These are phyloP conservation scores for Venturia effusa DNA, from an alignment of 2,329 filamentous ascomycete genomes.

Conservation along the genomic window DNA sequence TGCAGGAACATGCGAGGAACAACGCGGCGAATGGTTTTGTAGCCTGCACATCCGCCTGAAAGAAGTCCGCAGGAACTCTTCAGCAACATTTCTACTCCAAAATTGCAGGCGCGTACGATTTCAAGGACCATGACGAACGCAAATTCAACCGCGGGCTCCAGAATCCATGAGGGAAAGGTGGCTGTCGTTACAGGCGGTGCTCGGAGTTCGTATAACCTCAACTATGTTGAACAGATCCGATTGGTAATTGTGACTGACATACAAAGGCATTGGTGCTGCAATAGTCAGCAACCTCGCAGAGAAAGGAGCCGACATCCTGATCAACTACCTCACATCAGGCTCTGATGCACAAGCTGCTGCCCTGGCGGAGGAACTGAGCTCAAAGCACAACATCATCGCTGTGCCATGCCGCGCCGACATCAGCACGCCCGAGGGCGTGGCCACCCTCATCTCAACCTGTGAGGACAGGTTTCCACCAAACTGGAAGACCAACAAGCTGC, in stretches of 20 bases:
- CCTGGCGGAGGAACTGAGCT: slow-evolving; percentile 44
- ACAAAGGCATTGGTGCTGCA: slow-evolving; percentile 59
- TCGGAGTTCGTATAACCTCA: neutral
- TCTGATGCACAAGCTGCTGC: slow-evolving; percentile 41
- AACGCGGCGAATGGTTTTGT: neutral
- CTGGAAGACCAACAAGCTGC: slow-evolving; percentile 31
- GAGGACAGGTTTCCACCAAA: slow-evolving; percentile 45
- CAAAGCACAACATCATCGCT: slow-evolving; percentile 49
- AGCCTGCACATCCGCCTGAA: neutral
- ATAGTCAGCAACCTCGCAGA: slow-evolving; percentile 58
- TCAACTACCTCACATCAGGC: slow-evolving; percentile 60
- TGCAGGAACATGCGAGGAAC: neutral
- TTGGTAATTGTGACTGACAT: slow-evolving; percentile 10
- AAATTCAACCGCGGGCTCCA: neutral
- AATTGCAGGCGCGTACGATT: neutral
- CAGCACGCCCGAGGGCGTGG: slow-evolving; percentile 41
- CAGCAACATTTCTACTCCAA: neutral
- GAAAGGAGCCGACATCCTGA: slow-evolving; percentile 58
- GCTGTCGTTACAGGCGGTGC: slow-evolving; percentile 1
- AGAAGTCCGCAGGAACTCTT: neutral
- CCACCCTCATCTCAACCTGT: slow-evolving; percentile 43
- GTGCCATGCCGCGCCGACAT: slow-evolving; percentile 62
- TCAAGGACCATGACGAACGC: neutral
- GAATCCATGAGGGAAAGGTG: slow-evolving; percentile 1
- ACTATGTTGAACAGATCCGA: neutral